Evolutionary conservation across 2,329 filamentous ascomycete species (phyloP), one percentile per base, ranked within the genome.

Genomic region (Colletotrichum plurivorum): DNA sequence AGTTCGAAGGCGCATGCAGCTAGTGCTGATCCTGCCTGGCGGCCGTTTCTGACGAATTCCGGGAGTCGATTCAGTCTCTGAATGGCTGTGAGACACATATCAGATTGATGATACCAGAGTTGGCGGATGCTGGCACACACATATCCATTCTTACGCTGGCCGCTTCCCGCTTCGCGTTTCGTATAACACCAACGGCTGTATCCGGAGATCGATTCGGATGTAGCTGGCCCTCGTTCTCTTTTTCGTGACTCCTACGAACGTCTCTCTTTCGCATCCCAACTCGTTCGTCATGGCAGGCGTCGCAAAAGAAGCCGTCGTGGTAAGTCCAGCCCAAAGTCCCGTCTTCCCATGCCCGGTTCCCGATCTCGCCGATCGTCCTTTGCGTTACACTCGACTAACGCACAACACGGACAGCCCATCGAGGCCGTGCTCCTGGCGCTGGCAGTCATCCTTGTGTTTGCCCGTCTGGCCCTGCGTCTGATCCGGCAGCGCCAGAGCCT

Each of bases 341-440:
- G 20, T 12, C 48, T 8, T 9, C 41, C 16, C 12, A n/a, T 7
- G 18, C 22, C 13, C 27, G 27, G 27, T 10, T 31, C 27, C 27
- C 27, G 27, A 31, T 31, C 27, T 31, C 27, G 9, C 9, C 27
- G 27, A 54, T 61, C 36, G 25, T 51, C 36, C 20, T 49, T 36
- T 25, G 22, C 22, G 36, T 15, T 48, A 25, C 27, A 54, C 5
- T 13, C 22, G 49, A 27, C 70, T 70, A 63, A 72, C 48, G 20
- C 9, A 25, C 13, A 16, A 41, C 36, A 18, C 10, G 7, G 22
- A 45, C 57, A 77, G 76, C 76, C 76, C 31, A 74, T 77, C 51
- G 76, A 77, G 71, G 73, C 73, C 63, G 62, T 72, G 25, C 73
- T 77, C 18, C 61, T 77, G 7, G 57, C 52, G 4, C 25, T 77